phyloP scores from a whole-genome alignment of 2,329 filamentous ascomycete species.

The Cladosporium sp. region DNA sequence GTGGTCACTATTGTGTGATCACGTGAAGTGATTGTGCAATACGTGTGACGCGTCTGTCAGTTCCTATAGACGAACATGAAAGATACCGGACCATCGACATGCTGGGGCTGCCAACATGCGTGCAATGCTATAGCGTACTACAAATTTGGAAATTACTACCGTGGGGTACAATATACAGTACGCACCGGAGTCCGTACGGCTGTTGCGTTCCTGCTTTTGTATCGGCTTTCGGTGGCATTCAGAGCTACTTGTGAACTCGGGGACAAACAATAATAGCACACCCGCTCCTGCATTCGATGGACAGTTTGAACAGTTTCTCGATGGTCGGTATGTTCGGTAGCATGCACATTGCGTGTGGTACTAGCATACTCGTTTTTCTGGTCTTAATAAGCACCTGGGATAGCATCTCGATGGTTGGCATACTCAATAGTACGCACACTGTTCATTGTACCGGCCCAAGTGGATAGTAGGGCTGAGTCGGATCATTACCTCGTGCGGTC shows the following conservation, averaged over 20 bases:
- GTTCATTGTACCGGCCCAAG: not conserved
- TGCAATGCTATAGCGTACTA: too few relatives aligned
- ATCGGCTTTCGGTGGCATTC: not conserved
- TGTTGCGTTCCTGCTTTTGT: not conserved
- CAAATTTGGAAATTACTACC: too few relatives aligned
- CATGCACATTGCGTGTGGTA: not conserved
- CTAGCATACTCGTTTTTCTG: not conserved
- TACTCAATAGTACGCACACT: not conserved
- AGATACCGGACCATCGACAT: too few relatives aligned
- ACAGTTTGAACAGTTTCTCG: not conserved
- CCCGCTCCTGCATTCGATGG: not conserved
- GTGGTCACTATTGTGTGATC: not conserved
- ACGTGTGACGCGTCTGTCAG: too few relatives aligned
- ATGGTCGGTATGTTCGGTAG: not conserved
- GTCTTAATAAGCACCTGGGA: not conserved
- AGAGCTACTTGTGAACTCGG: not conserved
- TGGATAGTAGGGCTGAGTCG: not conserved
- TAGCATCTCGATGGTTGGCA: not conserved
- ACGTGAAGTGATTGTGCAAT: not conserved
- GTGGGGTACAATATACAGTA: too few relatives aligned
- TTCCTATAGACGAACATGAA: too few relatives aligned
- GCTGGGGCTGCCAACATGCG: too few relatives aligned
- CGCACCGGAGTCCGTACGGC: not conserved
- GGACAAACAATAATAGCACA: not conserved
- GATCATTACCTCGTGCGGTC: not conserved